These are phyloP conservation scores for Dendrostoma leiphaemia DNA, from an alignment of 2,329 filamentous ascomycete species.

Conservation along the genomic window DNA sequence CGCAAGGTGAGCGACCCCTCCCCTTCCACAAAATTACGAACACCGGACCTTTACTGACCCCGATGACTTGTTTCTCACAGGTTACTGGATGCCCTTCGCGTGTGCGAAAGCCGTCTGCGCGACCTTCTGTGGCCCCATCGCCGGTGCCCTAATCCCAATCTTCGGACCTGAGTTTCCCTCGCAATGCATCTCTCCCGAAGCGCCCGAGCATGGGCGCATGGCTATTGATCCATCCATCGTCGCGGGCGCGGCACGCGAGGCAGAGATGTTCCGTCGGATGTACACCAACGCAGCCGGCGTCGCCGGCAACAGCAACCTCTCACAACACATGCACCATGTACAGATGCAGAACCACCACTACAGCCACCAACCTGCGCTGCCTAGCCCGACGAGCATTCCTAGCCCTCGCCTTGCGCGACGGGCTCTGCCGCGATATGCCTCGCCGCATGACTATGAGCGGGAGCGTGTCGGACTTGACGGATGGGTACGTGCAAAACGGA, in stretches of 20 bases:
- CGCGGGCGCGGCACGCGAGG: conserved; percentile 47
- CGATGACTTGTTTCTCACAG: conserved; percentile 43
- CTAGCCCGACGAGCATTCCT: conserved; percentile 22
- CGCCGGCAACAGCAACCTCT: conserved; percentile 13
- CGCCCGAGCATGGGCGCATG: conserved; percentile 66
- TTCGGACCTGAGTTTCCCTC: conserved; percentile 82
- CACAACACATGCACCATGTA: conserved; percentile 14
- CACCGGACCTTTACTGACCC: too few relatives aligned
- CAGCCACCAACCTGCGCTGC: conserved; percentile 18
- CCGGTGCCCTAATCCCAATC: conserved; percentile 81
- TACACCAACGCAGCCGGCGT: conserved; percentile 26
- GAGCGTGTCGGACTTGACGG: conserved; percentile 19
- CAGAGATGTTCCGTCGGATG: conserved; percentile 39
- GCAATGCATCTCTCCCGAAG: conserved; percentile 64
- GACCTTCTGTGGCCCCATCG: conserved; percentile 85
- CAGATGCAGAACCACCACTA: conserved; percentile 12
- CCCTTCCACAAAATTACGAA: not conserved
- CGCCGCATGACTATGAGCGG: conserved; percentile 18
- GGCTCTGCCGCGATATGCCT: conserved; percentile 2
- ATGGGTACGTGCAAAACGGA: conserved; percentile 29
- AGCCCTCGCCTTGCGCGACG: conserved; percentile 14
- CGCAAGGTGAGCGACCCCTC: conserved; percentile 67
- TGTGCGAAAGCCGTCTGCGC: conserved; percentile 85
- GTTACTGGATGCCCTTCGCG: conserved; percentile 93
- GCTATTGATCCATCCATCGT: conserved; percentile 60